Evolutionary conservation across 331 rosid genomes (phyloP).

Genomic region (Spiraea crenata): DNA sequence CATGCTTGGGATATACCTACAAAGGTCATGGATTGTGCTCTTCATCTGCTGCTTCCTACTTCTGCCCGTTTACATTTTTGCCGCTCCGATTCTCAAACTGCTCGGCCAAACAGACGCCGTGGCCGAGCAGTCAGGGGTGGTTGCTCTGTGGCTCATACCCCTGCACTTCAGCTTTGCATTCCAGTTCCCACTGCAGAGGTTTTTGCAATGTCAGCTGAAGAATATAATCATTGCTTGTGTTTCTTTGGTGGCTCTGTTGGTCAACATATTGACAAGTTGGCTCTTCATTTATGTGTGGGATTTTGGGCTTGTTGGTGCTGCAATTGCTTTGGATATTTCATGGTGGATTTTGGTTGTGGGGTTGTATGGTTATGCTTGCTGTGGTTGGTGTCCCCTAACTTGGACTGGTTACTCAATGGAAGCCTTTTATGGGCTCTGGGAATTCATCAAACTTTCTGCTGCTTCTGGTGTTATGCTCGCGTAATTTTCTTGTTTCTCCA

Average conservation of each 20-base stretch:
- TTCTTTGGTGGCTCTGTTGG: slow-evolving; percentile 37
- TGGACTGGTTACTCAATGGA: slow-evolving; percentile 66
- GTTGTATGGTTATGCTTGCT: slow-evolving; percentile 34
- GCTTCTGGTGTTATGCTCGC: slow-evolving; percentile 77
- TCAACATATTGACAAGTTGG: slow-evolving; percentile 45
- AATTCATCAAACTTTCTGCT: slow-evolving; percentile 57
- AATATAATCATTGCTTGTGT: slow-evolving; percentile 55
- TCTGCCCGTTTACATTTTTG: slow-evolving; percentile 53
- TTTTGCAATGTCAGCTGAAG: slow-evolving; percentile 69
- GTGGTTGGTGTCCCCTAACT: slow-evolving; percentile 68
- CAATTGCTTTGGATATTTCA: slow-evolving; percentile 58
- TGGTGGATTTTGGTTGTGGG: slow-evolving; percentile 79
- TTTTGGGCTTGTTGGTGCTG: slow-evolving; percentile 66
- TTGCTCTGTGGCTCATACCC: slow-evolving; percentile 70
- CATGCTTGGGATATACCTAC: slow-evolving; percentile 71
- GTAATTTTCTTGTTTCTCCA: background rate
- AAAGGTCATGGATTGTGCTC: slow-evolving; percentile 71
- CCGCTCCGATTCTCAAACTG: slow-evolving; percentile 55
- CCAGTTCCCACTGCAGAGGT: slow-evolving; percentile 65
- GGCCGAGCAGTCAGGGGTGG: slow-evolving; percentile 54
- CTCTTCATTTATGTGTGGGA: slow-evolving; percentile 46
- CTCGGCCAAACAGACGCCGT: slow-evolving; percentile 65
- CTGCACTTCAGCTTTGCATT: slow-evolving; percentile 76
- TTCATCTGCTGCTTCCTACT: slow-evolving; percentile 47
- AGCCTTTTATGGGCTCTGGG: slow-evolving; percentile 74